phyloP scores from a whole-genome alignment of 257 asterid genomes.

The Nyctanthes arbortristis region DNA sequence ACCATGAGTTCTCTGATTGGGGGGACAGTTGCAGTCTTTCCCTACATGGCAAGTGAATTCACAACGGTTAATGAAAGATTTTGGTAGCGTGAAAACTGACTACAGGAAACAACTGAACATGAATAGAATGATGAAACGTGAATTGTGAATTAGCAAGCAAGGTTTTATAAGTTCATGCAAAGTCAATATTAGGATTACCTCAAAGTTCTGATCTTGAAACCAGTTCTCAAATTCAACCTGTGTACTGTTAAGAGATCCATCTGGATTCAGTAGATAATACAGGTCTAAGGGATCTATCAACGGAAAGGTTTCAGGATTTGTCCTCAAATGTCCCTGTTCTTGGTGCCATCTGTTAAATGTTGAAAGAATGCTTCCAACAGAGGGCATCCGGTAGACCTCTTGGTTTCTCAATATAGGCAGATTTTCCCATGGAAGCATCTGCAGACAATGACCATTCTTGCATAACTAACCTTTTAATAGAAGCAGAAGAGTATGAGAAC shows the following conservation, averaged over 20 bases:
- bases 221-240: conserved; percentile 74
- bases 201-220: conserved; percentile 75
- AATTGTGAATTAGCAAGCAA: neutral
- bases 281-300: conserved; percentile 84
- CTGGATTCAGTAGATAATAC: conserved; percentile 81
- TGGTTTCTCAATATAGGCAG: conserved; percentile 75
- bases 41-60: conserved; percentile 47
- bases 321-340: conserved; percentile 33
- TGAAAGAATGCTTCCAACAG: conserved; percentile 69
- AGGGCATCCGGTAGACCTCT: conserved; percentile 95
- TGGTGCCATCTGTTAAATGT: conserved; percentile 53
- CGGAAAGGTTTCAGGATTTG: conserved; percentile 45
- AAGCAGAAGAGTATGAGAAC: neutral
- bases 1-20: conserved; percentile 58
- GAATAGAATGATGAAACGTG: neutral
- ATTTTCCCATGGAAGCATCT: conserved; percentile 99
- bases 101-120: too few relatives aligned
- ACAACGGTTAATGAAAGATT: conserved; percentile 11
- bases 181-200: conserved; percentile 49
- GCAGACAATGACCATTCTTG: conserved; percentile 25
- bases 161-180: neutral
- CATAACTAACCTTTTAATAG: neutral
- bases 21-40: conserved; percentile 68
- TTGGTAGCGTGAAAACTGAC: neutral
- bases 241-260: conserved; percentile 72